phyloP scores from a whole-genome alignment of 371 early-diverging fungal genomes.

The Mortierella sp. region DNA sequence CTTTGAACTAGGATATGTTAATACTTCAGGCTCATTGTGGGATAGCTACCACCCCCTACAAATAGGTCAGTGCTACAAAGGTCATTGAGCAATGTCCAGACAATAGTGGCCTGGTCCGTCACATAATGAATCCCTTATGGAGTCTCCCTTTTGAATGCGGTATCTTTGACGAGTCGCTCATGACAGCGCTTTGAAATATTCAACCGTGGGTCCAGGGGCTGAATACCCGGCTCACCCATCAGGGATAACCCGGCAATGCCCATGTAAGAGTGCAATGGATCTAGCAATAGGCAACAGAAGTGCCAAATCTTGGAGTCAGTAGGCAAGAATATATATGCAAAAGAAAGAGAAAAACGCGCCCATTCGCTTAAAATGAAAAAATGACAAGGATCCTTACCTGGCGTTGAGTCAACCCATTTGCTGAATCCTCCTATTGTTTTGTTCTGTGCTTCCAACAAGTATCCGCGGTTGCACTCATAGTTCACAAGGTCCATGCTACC shows the following conservation, averaged over 20 bases:
- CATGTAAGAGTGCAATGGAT: slow-evolving; percentile 90
- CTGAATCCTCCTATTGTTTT: slow-evolving; percentile 79
- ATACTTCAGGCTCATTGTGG: too few relatives aligned
- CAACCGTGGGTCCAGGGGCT: slow-evolving; percentile 61
- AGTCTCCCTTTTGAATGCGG: slow-evolving; percentile 43
- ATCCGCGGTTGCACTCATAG: slow-evolving; percentile 59
- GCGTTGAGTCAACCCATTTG: slow-evolving; percentile 71
- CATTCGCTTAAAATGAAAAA: too few relatives aligned
- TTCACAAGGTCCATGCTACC: slow-evolving; percentile 75
- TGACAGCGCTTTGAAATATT: slow-evolving; percentile 61
- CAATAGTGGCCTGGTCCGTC: not conserved
- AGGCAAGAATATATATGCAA: too few relatives aligned
- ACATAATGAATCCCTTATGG: not conserved
- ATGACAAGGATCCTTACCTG: slow-evolving; percentile 59
- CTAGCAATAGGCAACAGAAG: slow-evolving; percentile 49
- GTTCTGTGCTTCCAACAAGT: slow-evolving; percentile 70
- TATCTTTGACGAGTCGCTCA: slow-evolving; percentile 36
- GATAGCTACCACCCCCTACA: too few relatives aligned
- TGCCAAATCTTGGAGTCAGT: not conserved
- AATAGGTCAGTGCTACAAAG: too few relatives aligned
- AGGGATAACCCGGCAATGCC: slow-evolving; percentile 82
- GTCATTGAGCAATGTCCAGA: not conserved
- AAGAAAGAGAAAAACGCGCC: not conserved
- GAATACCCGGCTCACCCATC: slow-evolving; percentile 65
- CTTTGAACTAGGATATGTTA: not conserved